Evolutionary conservation across 2,329 filamentous ascomycete genomes (phyloP), one percentile per base, ranked within the genome.

Genomic region (Neonectria neomacrospora): DNA sequence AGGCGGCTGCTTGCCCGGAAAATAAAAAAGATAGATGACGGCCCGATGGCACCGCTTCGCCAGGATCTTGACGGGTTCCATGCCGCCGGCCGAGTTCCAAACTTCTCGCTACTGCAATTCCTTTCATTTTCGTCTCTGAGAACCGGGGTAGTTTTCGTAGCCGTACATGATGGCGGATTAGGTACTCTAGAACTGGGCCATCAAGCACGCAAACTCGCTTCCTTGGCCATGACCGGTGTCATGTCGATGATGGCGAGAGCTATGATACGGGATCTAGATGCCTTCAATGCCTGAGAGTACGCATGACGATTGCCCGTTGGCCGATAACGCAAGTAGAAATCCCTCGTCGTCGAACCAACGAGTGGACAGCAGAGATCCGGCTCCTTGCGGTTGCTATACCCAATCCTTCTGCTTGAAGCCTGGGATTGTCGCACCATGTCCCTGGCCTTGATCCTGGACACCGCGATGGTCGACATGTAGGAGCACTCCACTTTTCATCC

Each of bases 401-500:
- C 28, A 28, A 22, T 20, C 18, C 16, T 28, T 50, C 47, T 34
- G 28, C 47, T 22, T 34, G 47, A 50, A 54, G 45, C n/a, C 54
- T n/a, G 16, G 16, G 30, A 22, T 57, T 50, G 42, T 48, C 42
- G 54, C 42, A 37, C 54, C 54, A 56, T 50, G 42, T 50, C 52
- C 39, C 39, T 16, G 26, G 26, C 20, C 41, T 37, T 45, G 6
- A 20, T 51, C 18, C 34, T 32, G 9, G n/a, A 39, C 30, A 39
- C 41, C 16, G 18, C 32, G 41, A 45, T 47, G 34, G 39, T 14
- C 37, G 28, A 34, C 52, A 54, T 54, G 41, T 54, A 51, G 9
- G 16, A 54, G 20, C 37, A 39, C 48, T 44, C 59, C 59, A 61
- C 47, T 57, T 34, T 39, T 23, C 39, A 23, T 45, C 47, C 37